These are phyloP conservation scores for Neurospora tetraspora DNA, from an alignment of 495 filamentous ascomycete species.

Conservation along the genomic window DNA sequence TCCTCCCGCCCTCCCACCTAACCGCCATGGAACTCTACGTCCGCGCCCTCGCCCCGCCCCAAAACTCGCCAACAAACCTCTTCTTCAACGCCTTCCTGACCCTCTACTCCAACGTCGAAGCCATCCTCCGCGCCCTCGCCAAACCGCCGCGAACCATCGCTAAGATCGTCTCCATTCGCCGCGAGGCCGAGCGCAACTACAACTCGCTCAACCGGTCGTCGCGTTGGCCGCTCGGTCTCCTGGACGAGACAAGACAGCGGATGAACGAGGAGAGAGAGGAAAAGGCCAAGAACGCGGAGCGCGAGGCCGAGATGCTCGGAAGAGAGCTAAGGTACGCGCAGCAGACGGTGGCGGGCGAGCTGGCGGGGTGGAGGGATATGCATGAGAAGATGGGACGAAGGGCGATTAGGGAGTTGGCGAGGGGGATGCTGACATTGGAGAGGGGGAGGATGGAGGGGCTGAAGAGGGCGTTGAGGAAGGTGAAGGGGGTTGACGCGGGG, in stretches of 20 bases:
- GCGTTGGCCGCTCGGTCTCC: constrained; percentile 69
- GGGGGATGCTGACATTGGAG: constrained; percentile 68
- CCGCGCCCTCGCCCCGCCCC: constrained; percentile 51
- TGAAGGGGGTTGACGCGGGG: constrained; percentile 20
- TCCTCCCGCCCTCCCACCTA: constrained; percentile 57
- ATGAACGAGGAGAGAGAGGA: constrained; percentile 70
- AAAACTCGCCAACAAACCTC: constrained; percentile 61
- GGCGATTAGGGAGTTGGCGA: constrained; percentile 66
- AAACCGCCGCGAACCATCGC: constrained; percentile 72
- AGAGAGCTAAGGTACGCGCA: constrained; percentile 85
- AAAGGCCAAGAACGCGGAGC: constrained; percentile 53
- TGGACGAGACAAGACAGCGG: constrained; percentile 81
- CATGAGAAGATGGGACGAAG: constrained; percentile 65
- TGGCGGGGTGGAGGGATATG: constrained; percentile 89
- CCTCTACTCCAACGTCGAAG: constrained; percentile 66
- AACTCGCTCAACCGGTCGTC: constrained; percentile 61
- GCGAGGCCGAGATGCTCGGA: constrained; percentile 55
- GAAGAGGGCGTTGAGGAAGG: constrained; percentile 58
- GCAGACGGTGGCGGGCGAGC: constrained; percentile 79
- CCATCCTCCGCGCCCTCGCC: constrained; percentile 68
- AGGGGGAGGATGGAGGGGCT: constrained; percentile 70
- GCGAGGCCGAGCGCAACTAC: constrained; percentile 63
- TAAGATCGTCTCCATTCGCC: constrained; percentile 52
- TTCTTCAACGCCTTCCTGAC: constrained; percentile 69
- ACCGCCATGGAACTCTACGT: constrained; percentile 66